Conservation (phyloP, 495 filamentous ascomycete genomes). For the Aspergillus olivimuriae region DNA sequence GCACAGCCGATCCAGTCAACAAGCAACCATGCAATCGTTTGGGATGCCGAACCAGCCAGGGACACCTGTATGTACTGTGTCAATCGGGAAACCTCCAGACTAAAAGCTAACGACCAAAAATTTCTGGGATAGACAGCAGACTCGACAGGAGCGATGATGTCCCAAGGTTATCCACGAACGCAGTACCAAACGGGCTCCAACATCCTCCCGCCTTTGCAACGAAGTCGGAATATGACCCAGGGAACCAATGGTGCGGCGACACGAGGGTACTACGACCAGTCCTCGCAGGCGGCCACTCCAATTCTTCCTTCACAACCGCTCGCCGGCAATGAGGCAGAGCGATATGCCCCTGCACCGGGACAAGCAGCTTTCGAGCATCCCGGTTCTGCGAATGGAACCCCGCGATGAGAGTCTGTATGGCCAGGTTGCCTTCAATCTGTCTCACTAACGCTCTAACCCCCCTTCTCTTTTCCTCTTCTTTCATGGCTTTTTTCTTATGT, state of each 20-base stretch:
- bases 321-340: conserved; percentile 26
- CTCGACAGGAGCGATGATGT: conserved; percentile 37
- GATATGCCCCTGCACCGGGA: conserved; percentile 25
- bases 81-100: conserved; percentile 19
- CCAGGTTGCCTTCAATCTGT: conserved; percentile 2
- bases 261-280: conserved; percentile 31
- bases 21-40: conserved; percentile 36
- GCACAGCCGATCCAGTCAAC: conserved; percentile 31
- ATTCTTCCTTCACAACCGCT: conserved; percentile 37
- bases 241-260: conserved; percentile 25
- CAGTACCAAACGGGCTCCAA: conserved; percentile 29
- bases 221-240: conserved; percentile 27
- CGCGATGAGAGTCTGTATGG: conserved; percentile 15
- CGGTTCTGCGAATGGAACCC: conserved; percentile 29
- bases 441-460: not conserved
- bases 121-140: conserved; percentile 32
- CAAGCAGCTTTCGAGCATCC: conserved; percentile 26
- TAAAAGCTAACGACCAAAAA: conserved; percentile 25
- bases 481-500: not conserved
- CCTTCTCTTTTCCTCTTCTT: conserved; percentile 4
- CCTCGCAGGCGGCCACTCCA: conserved; percentile 30
- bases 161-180: conserved; percentile 33
- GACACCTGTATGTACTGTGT: conserved; percentile 37
- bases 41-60: conserved; percentile 37
- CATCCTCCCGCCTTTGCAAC: conserved; percentile 36